phyloP scores from a whole-genome alignment of 2,329 filamentous ascomycete genomes.

The Apiospora koreana region DNA sequence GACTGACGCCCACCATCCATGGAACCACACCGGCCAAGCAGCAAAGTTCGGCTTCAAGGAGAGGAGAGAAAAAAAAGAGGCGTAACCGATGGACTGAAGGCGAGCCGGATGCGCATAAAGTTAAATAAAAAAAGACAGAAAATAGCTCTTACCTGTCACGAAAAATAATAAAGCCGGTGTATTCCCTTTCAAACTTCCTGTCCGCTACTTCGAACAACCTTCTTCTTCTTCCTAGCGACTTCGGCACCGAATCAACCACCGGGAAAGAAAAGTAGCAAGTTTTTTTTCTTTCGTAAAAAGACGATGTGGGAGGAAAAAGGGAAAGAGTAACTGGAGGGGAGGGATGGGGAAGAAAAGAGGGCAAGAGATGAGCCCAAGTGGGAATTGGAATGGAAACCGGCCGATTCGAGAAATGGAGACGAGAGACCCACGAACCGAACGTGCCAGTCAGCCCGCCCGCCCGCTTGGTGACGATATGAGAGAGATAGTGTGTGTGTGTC shows the following conservation, averaged over 20 bases:
- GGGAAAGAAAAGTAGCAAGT: neutral
- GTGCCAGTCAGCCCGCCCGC: slow-evolving; percentile 7
- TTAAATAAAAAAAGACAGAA: slow-evolving; percentile 4
- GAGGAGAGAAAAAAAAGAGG: neutral
- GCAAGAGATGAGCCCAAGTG: slow-evolving; percentile 8
- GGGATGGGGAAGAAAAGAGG: slow-evolving; percentile 6
- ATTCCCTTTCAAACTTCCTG: slow-evolving; percentile 5
- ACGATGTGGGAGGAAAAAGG: slow-evolving; percentile 12
- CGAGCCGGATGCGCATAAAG: neutral
- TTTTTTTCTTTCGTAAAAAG: slow-evolving; percentile 5
- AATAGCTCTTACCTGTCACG: slow-evolving; percentile 10
- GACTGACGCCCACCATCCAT: neutral
- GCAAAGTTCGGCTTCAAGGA: neutral
- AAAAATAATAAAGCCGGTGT: slow-evolving; percentile 5
- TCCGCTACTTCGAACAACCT: neutral
- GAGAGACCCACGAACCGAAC: slow-evolving; percentile 7
- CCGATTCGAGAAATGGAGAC: slow-evolving; percentile 9
- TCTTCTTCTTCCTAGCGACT: slow-evolving; percentile 11
- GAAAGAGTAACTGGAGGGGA: slow-evolving; percentile 2
- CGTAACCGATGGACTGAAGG: neutral
- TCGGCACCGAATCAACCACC: slow-evolving; percentile 10
- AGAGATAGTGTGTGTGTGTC: neutral
- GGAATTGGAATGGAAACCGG: slow-evolving; percentile 8
- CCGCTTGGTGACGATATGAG: neutral
- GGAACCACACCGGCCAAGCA: neutral